Percentiles rank a stretch among this genome's conserved stretches.
These are phyloP conservation scores for Penstemon eatonii DNA, from an alignment of 257 asterid genomes.

Conservation along the genomic window DNA sequence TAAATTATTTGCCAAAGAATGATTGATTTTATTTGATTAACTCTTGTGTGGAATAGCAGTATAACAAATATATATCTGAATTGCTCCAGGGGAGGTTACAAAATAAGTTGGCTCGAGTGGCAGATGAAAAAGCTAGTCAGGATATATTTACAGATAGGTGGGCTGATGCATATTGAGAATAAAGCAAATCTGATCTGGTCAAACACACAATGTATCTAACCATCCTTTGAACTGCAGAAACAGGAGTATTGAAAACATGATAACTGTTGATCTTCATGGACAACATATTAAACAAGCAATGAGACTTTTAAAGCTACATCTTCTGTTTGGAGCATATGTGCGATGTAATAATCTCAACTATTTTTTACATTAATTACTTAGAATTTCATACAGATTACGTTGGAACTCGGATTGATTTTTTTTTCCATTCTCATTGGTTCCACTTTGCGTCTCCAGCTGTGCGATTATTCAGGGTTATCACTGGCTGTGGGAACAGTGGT, in stretches of 20 bases:
- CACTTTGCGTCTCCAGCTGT: conserved; percentile 56
- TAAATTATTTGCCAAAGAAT: neutral
- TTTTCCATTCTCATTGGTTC: neutral
- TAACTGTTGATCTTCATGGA: conserved; percentile 95
- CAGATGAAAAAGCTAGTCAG: conserved; percentile 87
- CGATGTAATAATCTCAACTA: conserved; percentile 63
- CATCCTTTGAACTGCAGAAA: conserved; percentile 61
- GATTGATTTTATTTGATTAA: conserved; percentile 1
- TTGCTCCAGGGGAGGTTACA: conserved; percentile 71
- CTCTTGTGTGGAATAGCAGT: neutral
- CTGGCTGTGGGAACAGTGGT: conserved; percentile 95
- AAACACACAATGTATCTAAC: conserved; percentile 29
- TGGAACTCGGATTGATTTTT: conserved; percentile 2
- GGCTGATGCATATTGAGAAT: conserved; percentile 32
- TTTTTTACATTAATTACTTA: neutral
- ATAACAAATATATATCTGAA: conserved; percentile 19
- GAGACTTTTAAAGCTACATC: conserved; percentile 93
- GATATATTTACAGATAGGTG: conserved; percentile 80
- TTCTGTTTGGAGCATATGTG: conserved; percentile 86
- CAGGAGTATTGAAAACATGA: conserved; percentile 61
- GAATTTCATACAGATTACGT: conserved; percentile 7
- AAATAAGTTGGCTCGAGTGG: conserved; percentile 71
- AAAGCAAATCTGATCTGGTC: conserved; percentile 16
- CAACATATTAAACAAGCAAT: conserved; percentile 89
- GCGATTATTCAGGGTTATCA: conserved; percentile 78